Percentiles rank a stretch among this genome's conserved stretches.
Evolutionary conservation across 768 basidiomycete genomes (phyloP).

Genomic region (Infundibulicybe gibba): DNA sequence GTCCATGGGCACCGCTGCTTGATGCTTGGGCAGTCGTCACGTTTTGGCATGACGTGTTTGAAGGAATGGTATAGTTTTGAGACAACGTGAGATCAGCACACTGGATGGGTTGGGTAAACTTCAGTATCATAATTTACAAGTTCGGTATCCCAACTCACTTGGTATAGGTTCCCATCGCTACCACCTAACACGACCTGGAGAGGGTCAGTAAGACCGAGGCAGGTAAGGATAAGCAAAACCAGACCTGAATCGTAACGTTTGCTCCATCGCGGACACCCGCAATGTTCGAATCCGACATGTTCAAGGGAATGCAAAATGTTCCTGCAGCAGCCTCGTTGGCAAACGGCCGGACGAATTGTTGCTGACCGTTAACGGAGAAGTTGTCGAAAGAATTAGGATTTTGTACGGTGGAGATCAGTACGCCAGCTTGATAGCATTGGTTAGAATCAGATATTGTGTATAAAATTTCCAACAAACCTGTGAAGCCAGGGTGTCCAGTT

Average conservation of each 20-base stretch:
- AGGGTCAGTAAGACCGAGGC: constrained; percentile 29
- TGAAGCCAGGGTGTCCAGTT: constrained; percentile 55
- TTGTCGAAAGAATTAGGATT: constrained; percentile 60
- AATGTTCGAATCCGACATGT: constrained; percentile 39
- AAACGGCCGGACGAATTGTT: constrained; percentile 36
- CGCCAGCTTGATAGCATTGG: constrained; percentile 32
- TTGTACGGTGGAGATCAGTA: constrained; percentile 50
- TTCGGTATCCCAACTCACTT: constrained; percentile 34
- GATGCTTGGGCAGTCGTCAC: constrained; percentile 16
- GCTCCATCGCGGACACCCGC: constrained; percentile 52
- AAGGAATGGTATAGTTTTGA: constrained; percentile 41
- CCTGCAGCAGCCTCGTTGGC: constrained; percentile 51
- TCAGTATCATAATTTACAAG: constrained; percentile 1
- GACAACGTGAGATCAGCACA: constrained; percentile 75
- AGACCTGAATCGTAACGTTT: constrained; percentile 68
- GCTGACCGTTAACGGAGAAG: constrained; percentile 41
- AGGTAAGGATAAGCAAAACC: background rate
- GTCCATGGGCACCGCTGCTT: constrained; percentile 1
- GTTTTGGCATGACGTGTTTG: constrained; percentile 35
- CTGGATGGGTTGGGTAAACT: constrained; percentile 35
- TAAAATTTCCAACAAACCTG: constrained; percentile 30
- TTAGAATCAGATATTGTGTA: background rate
- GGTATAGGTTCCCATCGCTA: constrained; percentile 67
- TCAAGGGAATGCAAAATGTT: constrained; percentile 59
- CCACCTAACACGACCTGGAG: constrained; percentile 57